Evolutionary conservation across 345 rosid genomes (phyloP).

Genomic region (Rhodamnia rubescens): DNA sequence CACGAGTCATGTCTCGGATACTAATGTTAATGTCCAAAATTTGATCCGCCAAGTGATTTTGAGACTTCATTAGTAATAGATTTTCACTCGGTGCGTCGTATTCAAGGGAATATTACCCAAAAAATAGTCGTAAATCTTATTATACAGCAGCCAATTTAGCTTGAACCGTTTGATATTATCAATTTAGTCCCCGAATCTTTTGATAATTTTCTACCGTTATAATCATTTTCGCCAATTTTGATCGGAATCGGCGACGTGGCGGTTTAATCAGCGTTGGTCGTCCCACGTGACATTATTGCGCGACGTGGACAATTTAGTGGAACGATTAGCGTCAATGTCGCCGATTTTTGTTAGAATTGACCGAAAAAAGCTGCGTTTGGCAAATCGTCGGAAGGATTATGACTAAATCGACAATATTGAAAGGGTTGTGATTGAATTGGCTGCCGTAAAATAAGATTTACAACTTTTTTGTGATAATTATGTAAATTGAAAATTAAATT

Average conservation of each 20-base stretch:
- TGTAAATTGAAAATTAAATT: too few relatives aligned
- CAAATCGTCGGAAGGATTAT: neutral
- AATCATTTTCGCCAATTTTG: neutral
- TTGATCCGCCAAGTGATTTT: too few relatives aligned
- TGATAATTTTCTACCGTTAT: neutral
- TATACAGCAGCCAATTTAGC: accelerated
- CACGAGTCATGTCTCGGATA: neutral
- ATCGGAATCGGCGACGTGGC: accelerated
- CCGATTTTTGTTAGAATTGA: neutral
- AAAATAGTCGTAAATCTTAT: neutral
- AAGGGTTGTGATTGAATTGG: neutral
- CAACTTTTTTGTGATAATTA: neutral
- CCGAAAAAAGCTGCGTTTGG: neutral
- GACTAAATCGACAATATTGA: neutral
- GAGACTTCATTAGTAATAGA: too few relatives aligned
- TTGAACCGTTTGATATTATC: accelerated
- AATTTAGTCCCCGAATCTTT: neutral
- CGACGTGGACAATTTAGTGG: neutral
- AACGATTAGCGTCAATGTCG: neutral
- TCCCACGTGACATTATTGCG: accelerated
- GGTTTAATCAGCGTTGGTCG: accelerated
- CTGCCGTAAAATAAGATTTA: neutral
- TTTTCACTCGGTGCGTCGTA: too few relatives aligned
- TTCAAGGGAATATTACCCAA: too few relatives aligned
- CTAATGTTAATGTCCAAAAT: neutral